Conservation (phyloP, 441 rosid species). For the Croton laevigatus region DNA sequence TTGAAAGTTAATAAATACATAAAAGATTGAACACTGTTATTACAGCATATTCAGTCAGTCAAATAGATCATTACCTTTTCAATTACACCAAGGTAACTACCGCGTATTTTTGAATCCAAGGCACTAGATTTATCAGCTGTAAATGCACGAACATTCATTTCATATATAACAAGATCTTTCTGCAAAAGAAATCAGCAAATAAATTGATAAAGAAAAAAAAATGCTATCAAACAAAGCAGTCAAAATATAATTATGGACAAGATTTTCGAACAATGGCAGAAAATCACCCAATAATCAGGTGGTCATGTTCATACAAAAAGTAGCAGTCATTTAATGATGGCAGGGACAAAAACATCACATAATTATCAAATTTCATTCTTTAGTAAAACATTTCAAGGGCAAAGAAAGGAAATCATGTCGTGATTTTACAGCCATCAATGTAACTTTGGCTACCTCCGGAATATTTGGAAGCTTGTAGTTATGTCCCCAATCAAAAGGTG, state of each 20-base stretch:
- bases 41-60: conserved; percentile 15
- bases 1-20: background rate
- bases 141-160: conserved; percentile 96
- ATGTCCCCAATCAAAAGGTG: conserved; percentile 85
- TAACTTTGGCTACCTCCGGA: conserved; percentile 57
- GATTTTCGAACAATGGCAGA: background rate
- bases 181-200: conserved; percentile 36
- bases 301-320: background rate
- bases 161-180: conserved; percentile 93
- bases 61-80: conserved; percentile 58
- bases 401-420: conserved; percentile 13
- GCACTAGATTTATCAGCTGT: conserved; percentile 86
- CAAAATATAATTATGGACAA: conserved; percentile 14
- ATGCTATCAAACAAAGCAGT: background rate
- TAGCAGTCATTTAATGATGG: background rate
- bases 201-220: conserved; percentile 1
- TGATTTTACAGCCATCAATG: conserved; percentile 2
- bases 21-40: background rate
- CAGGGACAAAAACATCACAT: background rate
- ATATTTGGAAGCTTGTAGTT: conserved; percentile 65
- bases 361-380: background rate
- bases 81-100: conserved; percentile 81
- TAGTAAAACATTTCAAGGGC: conserved; percentile 1
- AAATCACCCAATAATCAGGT: conserved; percentile 8
- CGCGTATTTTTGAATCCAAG: conserved; percentile 56